Conservation (phyloP, 2,329 filamentous ascomycete genomes). For the Aciculosporium take region DNA sequence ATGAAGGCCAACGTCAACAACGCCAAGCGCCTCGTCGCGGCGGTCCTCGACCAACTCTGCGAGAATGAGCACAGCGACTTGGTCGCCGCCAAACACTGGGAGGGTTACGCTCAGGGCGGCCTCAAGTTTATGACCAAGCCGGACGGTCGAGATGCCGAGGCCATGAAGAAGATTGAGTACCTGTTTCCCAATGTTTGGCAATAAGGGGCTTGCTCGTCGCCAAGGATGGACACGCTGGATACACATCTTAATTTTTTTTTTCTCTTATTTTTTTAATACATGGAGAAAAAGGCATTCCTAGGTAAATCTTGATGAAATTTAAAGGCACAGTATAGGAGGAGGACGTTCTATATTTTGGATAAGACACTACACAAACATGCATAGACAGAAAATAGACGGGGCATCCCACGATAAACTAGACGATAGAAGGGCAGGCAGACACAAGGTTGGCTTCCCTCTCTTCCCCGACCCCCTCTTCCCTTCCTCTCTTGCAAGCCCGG, state of each 20-base stretch:
- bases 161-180: conserved; percentile 67
- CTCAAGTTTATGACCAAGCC: conserved; percentile 72
- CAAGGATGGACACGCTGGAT: too few relatives aligned
- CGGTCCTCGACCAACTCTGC: conserved; percentile 73
- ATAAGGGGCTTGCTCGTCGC: conserved; percentile 13
- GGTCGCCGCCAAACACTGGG: conserved; percentile 68
- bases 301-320: too few relatives aligned
- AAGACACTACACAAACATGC: neutral
- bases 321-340: too few relatives aligned
- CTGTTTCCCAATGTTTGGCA: conserved; percentile 72
- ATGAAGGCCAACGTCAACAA: conserved; percentile 91
- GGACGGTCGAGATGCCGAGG: conserved; percentile 57
- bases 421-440: neutral
- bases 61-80: conserved; percentile 63
- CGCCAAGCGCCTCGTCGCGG: conserved; percentile 69
- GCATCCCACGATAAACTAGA: neutral
- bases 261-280: neutral
- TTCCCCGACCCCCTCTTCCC: too few relatives aligned
- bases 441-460: too few relatives aligned
- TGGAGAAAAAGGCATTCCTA: neutral
- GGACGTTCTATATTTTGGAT: too few relatives aligned
- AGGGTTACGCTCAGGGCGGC: conserved; percentile 61
- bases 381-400: neutral
- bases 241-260: neutral
- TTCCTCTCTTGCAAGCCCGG: too few relatives aligned